Base-by-base conservation (phyloP, 2,329 filamentous ascomycete genomes). In the Hortaea sp. region DNA sequence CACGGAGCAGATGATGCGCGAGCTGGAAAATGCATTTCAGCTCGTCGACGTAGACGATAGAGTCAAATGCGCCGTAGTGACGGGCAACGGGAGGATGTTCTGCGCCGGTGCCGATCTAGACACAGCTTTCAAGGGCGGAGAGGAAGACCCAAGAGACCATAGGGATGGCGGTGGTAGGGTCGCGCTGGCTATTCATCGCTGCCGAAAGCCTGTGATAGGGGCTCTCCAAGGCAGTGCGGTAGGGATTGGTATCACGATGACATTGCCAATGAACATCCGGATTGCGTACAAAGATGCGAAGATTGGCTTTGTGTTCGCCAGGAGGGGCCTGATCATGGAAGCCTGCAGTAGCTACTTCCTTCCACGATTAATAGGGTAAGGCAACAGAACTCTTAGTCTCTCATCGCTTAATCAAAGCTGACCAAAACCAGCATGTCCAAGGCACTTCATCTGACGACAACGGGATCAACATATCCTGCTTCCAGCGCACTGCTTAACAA, bases 301-400 rank as follows among this genome's bases (percentile, higher is more conserved):
- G 59, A 76, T 88, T 51, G 84, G 84, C 44, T 85, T 88, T 60
- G 82, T 87, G 12, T 89, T 88, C 63, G 73, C 76, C 27, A 75
- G 82, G 28, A 73, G 84, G 39, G 84, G 84, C 1, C 72, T 88
- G 57, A 72, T 79, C 49, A 82, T 85, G 76, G 85, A 89, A 64
- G 83, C 81, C 0, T 82, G 77, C 58, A 79, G 75, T 43, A 81
- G 78, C 6, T 88, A 76, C 64, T 88, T 85, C 69, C 70, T 88
- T 32, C 84, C 84, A 2, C 75, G 81, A 0, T 69, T 88, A 28
- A 74, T 88, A 49, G 84, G 85, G 47, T 69, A 45, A 43, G 59
- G 44, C 9, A 20, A 20, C 20, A 20, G 20, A 20, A 4, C 20
- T 20, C 2, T 20, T 20, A 20, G 20, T 20, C 20, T 4, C 32